phyloP scores from a whole-genome alignment of 2,329 filamentous ascomycete genomes.

The Chaetomium globosum region DNA sequence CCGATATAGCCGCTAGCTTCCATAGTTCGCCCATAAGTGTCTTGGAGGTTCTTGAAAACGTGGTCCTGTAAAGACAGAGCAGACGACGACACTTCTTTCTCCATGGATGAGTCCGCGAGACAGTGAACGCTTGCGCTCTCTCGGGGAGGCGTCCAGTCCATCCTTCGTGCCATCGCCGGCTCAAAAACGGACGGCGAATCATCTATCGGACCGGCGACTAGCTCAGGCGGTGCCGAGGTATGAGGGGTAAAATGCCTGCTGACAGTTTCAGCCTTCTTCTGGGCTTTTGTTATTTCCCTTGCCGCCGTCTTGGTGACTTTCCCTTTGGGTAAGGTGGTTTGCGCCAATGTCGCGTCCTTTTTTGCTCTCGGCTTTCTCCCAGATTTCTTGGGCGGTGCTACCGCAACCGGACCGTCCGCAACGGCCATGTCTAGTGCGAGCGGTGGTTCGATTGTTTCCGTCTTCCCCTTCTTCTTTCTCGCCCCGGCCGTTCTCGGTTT shows the following conservation, averaged over 20 bases:
- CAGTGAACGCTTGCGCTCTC: slow-evolving; percentile 26
- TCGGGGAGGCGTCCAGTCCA: slow-evolving; percentile 70
- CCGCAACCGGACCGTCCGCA: background rate
- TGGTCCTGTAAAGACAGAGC: slow-evolving; percentile 31
- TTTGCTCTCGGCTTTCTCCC: slow-evolving; percentile 44
- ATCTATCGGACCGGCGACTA: slow-evolving; percentile 20
- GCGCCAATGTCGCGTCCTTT: slow-evolving; percentile 32
- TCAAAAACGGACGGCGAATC: slow-evolving; percentile 47
- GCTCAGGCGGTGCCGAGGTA: slow-evolving; percentile 29
- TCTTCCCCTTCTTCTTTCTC: background rate
- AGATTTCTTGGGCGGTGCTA: slow-evolving; percentile 37
- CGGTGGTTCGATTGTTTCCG: background rate
- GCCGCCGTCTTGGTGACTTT: slow-evolving; percentile 41
- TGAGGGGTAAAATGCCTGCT: slow-evolving; percentile 42
- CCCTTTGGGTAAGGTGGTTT: slow-evolving; percentile 41
- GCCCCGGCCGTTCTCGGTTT: background rate
- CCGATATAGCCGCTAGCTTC: slow-evolving; percentile 8
- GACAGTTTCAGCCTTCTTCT: slow-evolving; percentile 40
- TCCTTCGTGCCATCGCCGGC: slow-evolving; percentile 57
- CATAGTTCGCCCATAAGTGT: slow-evolving; percentile 47
- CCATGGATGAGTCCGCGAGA: slow-evolving; percentile 42
- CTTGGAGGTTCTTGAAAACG: slow-evolving; percentile 50
- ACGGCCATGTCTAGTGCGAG: background rate
- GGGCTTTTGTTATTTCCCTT: slow-evolving; percentile 34
- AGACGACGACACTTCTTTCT: slow-evolving; percentile 38